These are phyloP conservation scores for Salvia rosmarinus DNA, from an alignment of 257 asterid species.

Conservation along the genomic window DNA sequence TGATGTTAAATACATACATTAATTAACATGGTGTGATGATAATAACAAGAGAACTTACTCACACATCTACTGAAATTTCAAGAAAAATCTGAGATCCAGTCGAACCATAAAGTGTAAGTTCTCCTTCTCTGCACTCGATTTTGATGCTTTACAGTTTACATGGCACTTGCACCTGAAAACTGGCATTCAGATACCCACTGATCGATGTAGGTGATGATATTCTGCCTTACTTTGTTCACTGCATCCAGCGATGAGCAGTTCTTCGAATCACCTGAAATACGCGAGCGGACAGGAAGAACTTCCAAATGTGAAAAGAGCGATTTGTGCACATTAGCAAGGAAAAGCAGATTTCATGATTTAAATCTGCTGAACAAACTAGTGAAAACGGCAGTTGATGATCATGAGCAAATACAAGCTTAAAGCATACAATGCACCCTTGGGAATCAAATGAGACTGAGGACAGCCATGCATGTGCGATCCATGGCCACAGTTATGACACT, in stretches of 20 bases:
- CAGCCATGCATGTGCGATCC: conserved; percentile 96
- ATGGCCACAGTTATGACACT: conserved; percentile 95
- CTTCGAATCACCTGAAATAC: conserved; percentile 66
- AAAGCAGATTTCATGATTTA: neutral
- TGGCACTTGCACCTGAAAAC: conserved; percentile 56
- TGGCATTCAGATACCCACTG: conserved; percentile 86
- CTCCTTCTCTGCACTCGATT: neutral
- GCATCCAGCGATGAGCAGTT: conserved; percentile 82
- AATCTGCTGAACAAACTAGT: neutral
- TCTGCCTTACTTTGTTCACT: conserved; percentile 73
- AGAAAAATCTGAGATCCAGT: neutral
- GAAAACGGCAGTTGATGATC: neutral
- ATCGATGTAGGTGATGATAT: conserved; percentile 65
- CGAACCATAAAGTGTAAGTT: neutral
- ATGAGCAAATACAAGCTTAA: neutral
- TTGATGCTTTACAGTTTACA: conserved; percentile 33
- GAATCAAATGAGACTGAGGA: conserved; percentile 84
- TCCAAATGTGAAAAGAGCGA: no score
- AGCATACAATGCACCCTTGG: conserved; percentile 59
- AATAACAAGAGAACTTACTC: no score
- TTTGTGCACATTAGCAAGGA: neutral
- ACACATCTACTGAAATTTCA: conserved; percentile 25
- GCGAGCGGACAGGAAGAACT: conserved; percentile 8
- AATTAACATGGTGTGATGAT: no score
- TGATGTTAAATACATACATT: neutral